phyloP scores from a whole-genome alignment of 352 stramenopile genomes.

The Globisporangium mamillatum region DNA sequence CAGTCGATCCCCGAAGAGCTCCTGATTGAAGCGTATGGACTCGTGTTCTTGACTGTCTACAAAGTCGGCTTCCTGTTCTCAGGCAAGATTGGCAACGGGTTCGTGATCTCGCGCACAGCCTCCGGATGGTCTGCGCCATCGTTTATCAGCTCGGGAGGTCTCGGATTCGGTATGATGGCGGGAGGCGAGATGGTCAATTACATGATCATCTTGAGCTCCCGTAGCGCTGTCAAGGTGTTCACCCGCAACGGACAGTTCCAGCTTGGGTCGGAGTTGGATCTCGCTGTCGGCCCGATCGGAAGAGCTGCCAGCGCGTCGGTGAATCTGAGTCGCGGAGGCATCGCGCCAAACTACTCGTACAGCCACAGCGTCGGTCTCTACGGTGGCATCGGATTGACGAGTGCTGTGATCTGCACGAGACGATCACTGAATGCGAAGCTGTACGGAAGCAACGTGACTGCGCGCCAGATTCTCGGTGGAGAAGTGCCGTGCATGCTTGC shows the following conservation, averaged over 20 bases:
- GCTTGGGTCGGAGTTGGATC: slow-evolving; percentile 67
- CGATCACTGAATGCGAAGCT: slow-evolving; percentile 87
- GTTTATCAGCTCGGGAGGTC: slow-evolving; percentile 63
- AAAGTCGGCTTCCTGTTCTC: slow-evolving; percentile 80
- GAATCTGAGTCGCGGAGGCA: slow-evolving; percentile 54
- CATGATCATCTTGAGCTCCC: slow-evolving; percentile 78
- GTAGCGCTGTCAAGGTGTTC: slow-evolving; percentile 74
- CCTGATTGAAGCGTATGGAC: slow-evolving; percentile 65
- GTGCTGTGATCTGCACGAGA: slow-evolving; percentile 69
- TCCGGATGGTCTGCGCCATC: slow-evolving; percentile 72
- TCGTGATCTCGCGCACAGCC: slow-evolving; percentile 71
- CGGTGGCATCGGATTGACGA: slow-evolving; percentile 67
- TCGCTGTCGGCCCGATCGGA: slow-evolving; percentile 68
- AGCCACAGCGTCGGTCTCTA: slow-evolving; percentile 86
- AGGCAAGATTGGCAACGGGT: slow-evolving; percentile 73
- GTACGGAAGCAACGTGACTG: slow-evolving; percentile 74
- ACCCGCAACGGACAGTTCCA: slow-evolving; percentile 76
- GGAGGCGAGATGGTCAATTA: slow-evolving; percentile 78
- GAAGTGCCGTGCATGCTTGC: slow-evolving; percentile 63
- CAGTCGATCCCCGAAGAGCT: slow-evolving; percentile 80
- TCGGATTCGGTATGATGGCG: slow-evolving; percentile 86
- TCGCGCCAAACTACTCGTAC: slow-evolving; percentile 86
- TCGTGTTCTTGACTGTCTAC: slow-evolving; percentile 83
- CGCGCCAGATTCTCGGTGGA: slow-evolving; percentile 61
- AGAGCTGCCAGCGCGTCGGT: slow-evolving; percentile 59